phyloP scores from a whole-genome alignment of 129 eudicot species.

The Chrysanthemum seticuspe region DNA sequence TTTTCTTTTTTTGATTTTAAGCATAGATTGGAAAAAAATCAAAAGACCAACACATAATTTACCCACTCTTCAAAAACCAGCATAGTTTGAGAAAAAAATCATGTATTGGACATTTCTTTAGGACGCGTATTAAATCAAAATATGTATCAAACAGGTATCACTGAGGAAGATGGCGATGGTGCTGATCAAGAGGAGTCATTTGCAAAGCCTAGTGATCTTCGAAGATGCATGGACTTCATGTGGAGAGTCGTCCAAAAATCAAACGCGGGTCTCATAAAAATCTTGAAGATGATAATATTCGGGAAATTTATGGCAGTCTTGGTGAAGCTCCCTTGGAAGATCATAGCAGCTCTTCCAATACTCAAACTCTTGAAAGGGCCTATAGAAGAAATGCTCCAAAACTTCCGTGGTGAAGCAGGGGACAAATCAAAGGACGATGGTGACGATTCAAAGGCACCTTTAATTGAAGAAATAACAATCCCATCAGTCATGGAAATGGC shows the following conservation, averaged over 20 bases:
- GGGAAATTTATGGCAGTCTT: slow-evolving; percentile 33
- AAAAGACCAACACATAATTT: too few species aligned
- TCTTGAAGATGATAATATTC: slow-evolving; percentile 28
- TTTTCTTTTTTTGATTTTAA: too few species aligned
- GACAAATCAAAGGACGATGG: slow-evolving; percentile 13
- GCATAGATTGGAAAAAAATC: too few species aligned
- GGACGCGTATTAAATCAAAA: too few species aligned
- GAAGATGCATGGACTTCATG: neutral
- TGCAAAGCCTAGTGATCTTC: slow-evolving; percentile 12
- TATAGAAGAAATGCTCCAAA: slow-evolving; percentile 18
- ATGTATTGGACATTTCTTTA: too few species aligned
- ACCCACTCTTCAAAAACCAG: too few species aligned
- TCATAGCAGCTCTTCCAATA: slow-evolving; percentile 52
- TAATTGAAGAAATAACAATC: slow-evolving; percentile 57
- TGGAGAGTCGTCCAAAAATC: slow-evolving; percentile 23
- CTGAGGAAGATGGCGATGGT: neutral
- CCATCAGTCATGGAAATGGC: slow-evolving; percentile 66
- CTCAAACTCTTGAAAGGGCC: slow-evolving; percentile 44
- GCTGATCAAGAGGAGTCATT: slow-evolving; percentile 4
- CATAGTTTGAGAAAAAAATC: too few species aligned
- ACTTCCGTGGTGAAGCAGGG: slow-evolving; percentile 17
- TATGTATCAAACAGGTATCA: too few species aligned
- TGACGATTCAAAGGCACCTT: slow-evolving; percentile 31
- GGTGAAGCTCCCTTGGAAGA: slow-evolving; percentile 43
- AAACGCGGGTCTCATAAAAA: slow-evolving; percentile 15